Base-by-base conservation (phyloP, 2,329 filamentous ascomycete species). In the Metarhizium anisopliae region DNA sequence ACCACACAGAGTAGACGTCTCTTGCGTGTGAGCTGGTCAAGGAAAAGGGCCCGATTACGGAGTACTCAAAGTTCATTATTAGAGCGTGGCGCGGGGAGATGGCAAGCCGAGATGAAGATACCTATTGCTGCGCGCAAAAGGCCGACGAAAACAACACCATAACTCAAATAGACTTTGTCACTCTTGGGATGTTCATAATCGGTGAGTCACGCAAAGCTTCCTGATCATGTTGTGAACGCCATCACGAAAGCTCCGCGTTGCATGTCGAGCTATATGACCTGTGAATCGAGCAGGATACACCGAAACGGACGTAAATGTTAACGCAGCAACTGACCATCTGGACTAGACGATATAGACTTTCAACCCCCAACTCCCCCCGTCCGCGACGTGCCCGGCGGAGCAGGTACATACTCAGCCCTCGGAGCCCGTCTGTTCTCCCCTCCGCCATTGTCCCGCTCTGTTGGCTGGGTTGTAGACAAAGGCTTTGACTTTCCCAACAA, bases 401-500 rank as follows among this genome's bases (percentile, higher is more conserved):
- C 88, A 32, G 94, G 92, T 30, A 82, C 91, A 2, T 97, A 89
- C 69, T 86, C 89, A 8, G 90, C 91, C 7, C 76, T 97, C 6
- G 94, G 94, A 20, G 94, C 94, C 18, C 88, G 94, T 36, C 77
- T 99, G 51, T 87, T 96, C 68, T 93, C 90, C 4, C 89, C 90
- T 2, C 73, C 78, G 36, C 78, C 84, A 3, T 66, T 77, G 50
- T 88, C 90, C 25, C 77, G 75, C 42, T 78, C 81, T 2, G 83
- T 97, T 6, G 90, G 90, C 60, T 97, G 92, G 92, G 86, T 97
- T 59, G 83, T 97, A 47, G 93, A 99, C 70, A 82, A 85, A 64
- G 94, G 94, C 35, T 86, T 83, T 16, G 94, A 97, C 71, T 97
- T 97, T 62, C 92, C 93, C 0, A 60, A 74, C 0, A 72, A 80